Evolutionary conservation across 306 rosid genomes (phyloP).

Genomic region (Begonia loranthoides): DNA sequence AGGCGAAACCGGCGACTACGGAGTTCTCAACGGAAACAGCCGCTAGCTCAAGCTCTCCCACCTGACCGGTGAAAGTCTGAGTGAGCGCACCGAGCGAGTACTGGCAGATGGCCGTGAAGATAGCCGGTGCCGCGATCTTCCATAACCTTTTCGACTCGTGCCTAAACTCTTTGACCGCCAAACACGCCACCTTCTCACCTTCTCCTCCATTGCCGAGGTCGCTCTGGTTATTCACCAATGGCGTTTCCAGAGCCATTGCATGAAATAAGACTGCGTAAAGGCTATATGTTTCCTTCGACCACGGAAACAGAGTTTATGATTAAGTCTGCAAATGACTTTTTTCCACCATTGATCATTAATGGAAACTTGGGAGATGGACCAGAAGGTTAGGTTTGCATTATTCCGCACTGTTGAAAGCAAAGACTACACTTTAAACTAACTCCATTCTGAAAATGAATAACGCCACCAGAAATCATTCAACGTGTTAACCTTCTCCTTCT

Average conservation of each 20-base stretch:
- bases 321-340: no score
- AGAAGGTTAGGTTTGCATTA: no score
- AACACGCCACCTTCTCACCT: neutral
- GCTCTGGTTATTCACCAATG: neutral
- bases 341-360: no score
- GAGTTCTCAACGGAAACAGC: constrained; percentile 79
- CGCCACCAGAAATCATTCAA: no score
- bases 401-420: no score
- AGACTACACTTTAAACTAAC: no score
- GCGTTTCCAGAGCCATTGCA: neutral
- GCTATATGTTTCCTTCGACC: no score
- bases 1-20: constrained; percentile 79
- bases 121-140: constrained; percentile 83
- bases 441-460: no score
- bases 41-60: constrained; percentile 54
- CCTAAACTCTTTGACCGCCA: neutral
- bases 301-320: no score
- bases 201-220: neutral
- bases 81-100: constrained; percentile 85
- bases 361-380: no score
- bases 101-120: constrained; percentile 62
- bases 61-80: constrained; percentile 63
- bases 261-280: no score
- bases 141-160: constrained; percentile 37
- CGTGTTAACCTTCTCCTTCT: no score